Evolutionary conservation across 1,284 basidiomycete species (phyloP), one percentile per base, ranked within the genome.

Genomic region (Boletellus deceptivus): DNA sequence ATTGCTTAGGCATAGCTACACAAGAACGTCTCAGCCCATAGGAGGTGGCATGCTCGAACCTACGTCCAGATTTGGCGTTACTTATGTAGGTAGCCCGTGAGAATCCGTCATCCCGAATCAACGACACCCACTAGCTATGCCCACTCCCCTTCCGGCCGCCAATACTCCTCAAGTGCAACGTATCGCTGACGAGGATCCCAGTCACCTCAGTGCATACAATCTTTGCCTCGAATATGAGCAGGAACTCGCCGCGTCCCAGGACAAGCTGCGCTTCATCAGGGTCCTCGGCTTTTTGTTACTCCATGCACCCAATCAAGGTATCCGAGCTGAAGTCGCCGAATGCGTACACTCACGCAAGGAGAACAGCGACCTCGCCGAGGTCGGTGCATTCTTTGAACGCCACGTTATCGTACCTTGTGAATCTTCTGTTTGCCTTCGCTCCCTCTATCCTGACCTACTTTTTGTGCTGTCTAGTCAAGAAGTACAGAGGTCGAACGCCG

Each of bases 251-350:
- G 2, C 9, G 3, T 39, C 5, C 34, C 7, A 34, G 42, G 9
- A 42, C 35, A 38, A 50, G 27, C 24, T 43, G 34, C 35, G 46
- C 29, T 8, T 17, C 9, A 39, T 55, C 35, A 43, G 42, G 29
- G 41, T 55, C 9, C 25, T 55, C 8, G 42, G 52, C 33, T 45
- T 34, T 35, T 43, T 55, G 27, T 13, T 55, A n/a, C 40, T 55
- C 18, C 25, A 27, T 27, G 25, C 25, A 10, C 25, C 25, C 9
- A 27, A 27, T 9, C 25, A 3, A 10, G 9, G 3, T 27, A 9
- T 27, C 10, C 25, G 9, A 27, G 9, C 25, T 27, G 25, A 27
- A 24, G 33, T 44, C 9, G 33, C 43, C 8, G 24, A 35, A 14
- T 33, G 18, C 41, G 33, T 43, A 20, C 18, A 33, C 18, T 43